phyloP scores from a whole-genome alignment of 257 asterid species.

The Penstemon newberryi region DNA sequence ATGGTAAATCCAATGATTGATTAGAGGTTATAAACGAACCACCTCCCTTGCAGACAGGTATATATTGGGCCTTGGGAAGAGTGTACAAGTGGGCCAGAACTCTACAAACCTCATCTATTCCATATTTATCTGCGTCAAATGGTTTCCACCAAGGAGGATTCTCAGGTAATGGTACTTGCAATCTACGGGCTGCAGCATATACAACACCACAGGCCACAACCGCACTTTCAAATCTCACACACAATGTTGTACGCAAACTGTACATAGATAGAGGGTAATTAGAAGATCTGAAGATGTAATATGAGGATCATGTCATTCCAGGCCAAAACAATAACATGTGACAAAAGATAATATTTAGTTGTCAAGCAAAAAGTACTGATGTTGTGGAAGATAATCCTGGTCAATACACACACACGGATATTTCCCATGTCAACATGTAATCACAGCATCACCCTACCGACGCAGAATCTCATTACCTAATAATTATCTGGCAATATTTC shows the following conservation, averaged over 20 bases:
- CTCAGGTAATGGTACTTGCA: constrained; percentile 88
- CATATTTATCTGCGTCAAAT: constrained; percentile 94
- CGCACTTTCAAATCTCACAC: constrained; percentile 96
- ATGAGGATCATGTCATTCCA: neutral
- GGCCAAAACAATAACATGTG: neutral
- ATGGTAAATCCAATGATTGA: constrained; percentile 54
- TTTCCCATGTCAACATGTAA: constrained; percentile 14
- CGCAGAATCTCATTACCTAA: constrained; percentile 18
- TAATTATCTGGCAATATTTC: constrained; percentile 8
- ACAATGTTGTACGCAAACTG: constrained; percentile 94
- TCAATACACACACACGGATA: neutral
- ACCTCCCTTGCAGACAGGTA: constrained; percentile 82
- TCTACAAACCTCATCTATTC: constrained; percentile 91
- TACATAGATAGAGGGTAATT: constrained; percentile 20
- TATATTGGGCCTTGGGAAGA: constrained; percentile 80
- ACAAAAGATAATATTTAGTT: neutral
- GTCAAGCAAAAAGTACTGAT: constrained; percentile 22
- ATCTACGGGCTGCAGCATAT: constrained; percentile 94
- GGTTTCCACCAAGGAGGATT: constrained; percentile 99
- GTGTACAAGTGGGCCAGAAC: constrained; percentile 83
- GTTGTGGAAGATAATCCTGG: constrained; percentile 8
- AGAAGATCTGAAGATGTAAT: neutral
- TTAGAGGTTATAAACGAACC: constrained; percentile 80
- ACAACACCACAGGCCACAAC: constrained; percentile 99
- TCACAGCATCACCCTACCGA: constrained; percentile 1